A percentile compares a stretch with the other conserved stretches of the same genome.
Evolutionary conservation across 2,329 filamentous ascomycete genomes (phyloP).

Genomic region (Samsoniella hepiali): DNA sequence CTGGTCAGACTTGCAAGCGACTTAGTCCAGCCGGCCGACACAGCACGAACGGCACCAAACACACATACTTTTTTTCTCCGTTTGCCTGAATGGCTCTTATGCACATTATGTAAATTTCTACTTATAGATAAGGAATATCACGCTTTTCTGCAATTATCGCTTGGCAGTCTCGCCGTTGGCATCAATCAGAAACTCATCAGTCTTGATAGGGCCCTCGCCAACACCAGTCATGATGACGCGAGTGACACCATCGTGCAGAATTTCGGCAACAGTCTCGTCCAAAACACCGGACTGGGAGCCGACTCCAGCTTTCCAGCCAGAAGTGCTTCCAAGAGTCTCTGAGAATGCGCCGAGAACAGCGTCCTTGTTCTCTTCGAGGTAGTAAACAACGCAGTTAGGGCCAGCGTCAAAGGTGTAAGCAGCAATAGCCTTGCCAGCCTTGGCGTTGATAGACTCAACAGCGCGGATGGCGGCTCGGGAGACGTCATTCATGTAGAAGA

Average conservation of each 20-base stretch:
- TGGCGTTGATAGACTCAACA: conserved; percentile 83
- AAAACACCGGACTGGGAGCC: conserved; percentile 55
- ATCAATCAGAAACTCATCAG: conserved; percentile 71
- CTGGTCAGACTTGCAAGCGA: not conserved
- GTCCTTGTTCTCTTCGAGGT: conserved; percentile 72
- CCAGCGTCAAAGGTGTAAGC: conserved; percentile 98
- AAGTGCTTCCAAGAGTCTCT: conserved; percentile 57
- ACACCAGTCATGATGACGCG: conserved; percentile 89
- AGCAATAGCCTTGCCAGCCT: conserved; percentile 73
- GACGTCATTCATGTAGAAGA: conserved; percentile 98
- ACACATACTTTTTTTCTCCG: not conserved
- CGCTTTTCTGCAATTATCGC: conserved; percentile 24
- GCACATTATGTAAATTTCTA: conserved; percentile 11
- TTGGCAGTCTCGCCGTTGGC: conserved; percentile 56
- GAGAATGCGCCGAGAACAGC: conserved; percentile 77
- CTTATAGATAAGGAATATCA: not conserved
- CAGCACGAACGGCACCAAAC: not conserved
- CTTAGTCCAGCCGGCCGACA: not conserved
- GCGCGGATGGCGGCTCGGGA: conserved; percentile 81
- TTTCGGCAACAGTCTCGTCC: conserved; percentile 61
- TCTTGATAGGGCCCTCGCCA: conserved; percentile 81
- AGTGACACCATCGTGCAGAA: conserved; percentile 75
- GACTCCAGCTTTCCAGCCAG: conserved; percentile 66
- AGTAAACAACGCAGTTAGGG: conserved; percentile 96
- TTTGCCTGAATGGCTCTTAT: not conserved